Conservation (phyloP, 2,329 filamentous ascomycete species). For the Pseudogymnoascus sp. region DNA sequence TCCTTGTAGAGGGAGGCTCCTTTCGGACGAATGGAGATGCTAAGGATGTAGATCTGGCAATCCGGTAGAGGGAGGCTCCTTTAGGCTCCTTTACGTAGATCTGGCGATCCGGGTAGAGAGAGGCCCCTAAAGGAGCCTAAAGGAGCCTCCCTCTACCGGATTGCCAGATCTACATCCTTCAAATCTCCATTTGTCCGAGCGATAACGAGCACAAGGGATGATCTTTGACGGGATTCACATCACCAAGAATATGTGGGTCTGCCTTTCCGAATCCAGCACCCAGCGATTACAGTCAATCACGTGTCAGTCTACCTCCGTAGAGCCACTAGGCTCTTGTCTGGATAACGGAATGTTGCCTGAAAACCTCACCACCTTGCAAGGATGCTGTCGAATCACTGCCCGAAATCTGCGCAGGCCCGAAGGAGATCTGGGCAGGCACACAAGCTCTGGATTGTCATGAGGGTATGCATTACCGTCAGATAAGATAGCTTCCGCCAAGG, state of each 20-base stretch:
- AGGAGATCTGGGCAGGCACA: background rate
- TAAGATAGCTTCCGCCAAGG: background rate
- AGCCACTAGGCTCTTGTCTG: background rate
- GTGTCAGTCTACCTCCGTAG: background rate
- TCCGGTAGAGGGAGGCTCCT: background rate
- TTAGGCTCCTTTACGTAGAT: too few relatives aligned
- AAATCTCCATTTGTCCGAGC: background rate
- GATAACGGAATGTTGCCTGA: background rate
- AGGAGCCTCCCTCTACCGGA: background rate
- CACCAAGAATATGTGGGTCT: background rate
- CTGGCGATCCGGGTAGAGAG: too few relatives aligned
- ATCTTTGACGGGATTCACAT: background rate
- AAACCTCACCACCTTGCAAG: background rate
- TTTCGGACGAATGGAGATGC: background rate
- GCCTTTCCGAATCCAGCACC: background rate
- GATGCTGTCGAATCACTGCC: background rate
- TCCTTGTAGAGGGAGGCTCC: background rate
- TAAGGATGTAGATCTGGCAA: background rate
- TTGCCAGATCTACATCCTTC: background rate
- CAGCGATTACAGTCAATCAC: background rate
- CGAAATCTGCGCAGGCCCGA: background rate
- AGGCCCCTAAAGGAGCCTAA: too few relatives aligned
- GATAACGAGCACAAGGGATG: background rate
- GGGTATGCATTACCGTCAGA: background rate
- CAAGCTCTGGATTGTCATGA: background rate